Base-by-base conservation (phyloP, 1,284 basidiomycete genomes). In the Boletus smithii region DNA sequence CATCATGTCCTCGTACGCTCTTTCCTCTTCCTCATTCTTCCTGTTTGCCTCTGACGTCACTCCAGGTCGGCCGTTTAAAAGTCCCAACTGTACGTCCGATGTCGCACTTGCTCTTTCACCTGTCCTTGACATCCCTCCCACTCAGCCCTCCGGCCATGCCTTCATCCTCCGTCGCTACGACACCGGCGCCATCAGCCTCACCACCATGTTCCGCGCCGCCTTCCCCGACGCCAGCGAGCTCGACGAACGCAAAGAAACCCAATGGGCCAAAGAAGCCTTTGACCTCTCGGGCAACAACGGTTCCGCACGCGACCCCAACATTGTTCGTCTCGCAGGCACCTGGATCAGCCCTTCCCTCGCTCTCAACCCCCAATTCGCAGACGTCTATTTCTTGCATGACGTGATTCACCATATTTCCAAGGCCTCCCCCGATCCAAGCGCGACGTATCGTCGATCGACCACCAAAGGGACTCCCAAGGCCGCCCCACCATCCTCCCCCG, bases 141-240 rank as follows among this genome's bases (percentile, higher is more conserved):
- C 47, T 9, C 63, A 90, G 87, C 76, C 83, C 29, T 68, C 70
- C 17, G 83, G 84, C 31, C 91, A 95, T 69, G 91, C 93, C n/a
- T 95, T 95, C 68, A 89, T 97, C 64, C 85, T 97, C 47, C 84
- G 93, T 54, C 85, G 95, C 51, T 97, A 93, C 64, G 95, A 99
- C 72, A 98, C 95, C 6, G 85, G 92, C 55, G 95, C 95, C 20
- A 81, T 99, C 69, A 93, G 90, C 50, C 84, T 95, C 16, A 97
- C 94, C 5, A 97, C 95, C 52, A 97, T 99, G 91, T 98, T 93
- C 76, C 91, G 93, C 57, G 92, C 95, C 22, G 93, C 95, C 0
- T 99, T 95, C 71, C 95, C 97, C 8, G 81, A 76, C 45, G 89
- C 94, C 1, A 72, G 76, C 26, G 90, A 92, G 3, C 76, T 79